Conservation (phyloP, 2,329 filamentous ascomycete genomes). For the Aspergillus sp. region DNA sequence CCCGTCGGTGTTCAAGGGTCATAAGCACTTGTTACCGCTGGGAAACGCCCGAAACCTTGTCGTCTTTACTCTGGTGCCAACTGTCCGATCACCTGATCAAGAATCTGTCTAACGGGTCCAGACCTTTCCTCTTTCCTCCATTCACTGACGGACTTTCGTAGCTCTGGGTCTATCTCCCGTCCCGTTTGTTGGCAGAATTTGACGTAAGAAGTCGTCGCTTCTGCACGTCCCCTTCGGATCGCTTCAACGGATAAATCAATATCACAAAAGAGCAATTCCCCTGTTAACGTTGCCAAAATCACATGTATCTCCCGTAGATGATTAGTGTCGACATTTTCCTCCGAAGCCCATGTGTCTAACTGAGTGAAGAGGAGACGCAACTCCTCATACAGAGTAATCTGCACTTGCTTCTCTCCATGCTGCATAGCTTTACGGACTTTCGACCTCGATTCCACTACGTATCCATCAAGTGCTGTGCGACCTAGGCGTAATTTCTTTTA, state of each 20-base stretch:
- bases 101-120: constrained; percentile 33
- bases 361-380: constrained; percentile 34
- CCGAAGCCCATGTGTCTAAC: constrained; percentile 27
- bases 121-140: constrained; percentile 45
- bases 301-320: constrained; percentile 24
- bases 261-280: constrained; percentile 32
- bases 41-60: constrained; percentile 4
- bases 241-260: constrained; percentile 37
- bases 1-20: not conserved
- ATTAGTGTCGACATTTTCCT: constrained; percentile 14
- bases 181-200: constrained; percentile 24
- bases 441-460: constrained; percentile 30
- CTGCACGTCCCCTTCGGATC: constrained; percentile 39
- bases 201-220: constrained; percentile 35
- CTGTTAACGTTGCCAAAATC: constrained; percentile 28
- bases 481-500: constrained; percentile 9
- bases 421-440: constrained; percentile 31
- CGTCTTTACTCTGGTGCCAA: constrained; percentile 5
- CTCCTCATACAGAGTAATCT: constrained; percentile 36
- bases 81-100: constrained; percentile 32
- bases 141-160: constrained; percentile 24
- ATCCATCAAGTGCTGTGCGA: constrained; percentile 29
- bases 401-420: constrained; percentile 35
- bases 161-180: constrained; percentile 19
- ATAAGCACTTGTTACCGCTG: not conserved